Percentiles rank a stretch among this genome's conserved stretches.
phyloP scores from a whole-genome alignment of 2,329 filamentous ascomycete genomes.

The Xylaria sp. region DNA sequence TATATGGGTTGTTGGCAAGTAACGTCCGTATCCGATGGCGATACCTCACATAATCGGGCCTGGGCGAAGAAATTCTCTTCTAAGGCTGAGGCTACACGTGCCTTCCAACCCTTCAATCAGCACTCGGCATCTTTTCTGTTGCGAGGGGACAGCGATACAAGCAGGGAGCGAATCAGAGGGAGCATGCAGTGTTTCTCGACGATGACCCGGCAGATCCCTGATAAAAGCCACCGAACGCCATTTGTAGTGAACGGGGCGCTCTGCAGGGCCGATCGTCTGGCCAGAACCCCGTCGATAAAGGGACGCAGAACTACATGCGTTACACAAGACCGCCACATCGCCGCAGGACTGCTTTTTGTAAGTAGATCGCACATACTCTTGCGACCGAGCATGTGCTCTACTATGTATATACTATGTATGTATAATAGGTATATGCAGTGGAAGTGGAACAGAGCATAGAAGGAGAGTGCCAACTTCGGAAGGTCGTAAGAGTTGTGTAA shows the following conservation, averaged over 20 bases:
- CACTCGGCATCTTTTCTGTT: neutral
- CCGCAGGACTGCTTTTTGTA: slow-evolving; percentile 4
- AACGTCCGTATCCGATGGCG: slow-evolving; percentile 9
- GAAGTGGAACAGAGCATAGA: neutral
- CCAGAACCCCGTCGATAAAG: slow-evolving; percentile 23
- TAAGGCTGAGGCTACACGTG: neutral
- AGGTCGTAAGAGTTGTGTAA: neutral
- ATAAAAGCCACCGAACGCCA: slow-evolving; percentile 26
- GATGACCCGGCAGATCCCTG: neutral
- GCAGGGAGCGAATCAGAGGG: neutral
- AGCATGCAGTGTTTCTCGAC: neutral
- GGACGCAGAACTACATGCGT: slow-evolving; percentile 21
- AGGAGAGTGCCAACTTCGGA: neutral
- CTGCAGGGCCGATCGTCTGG: slow-evolving; percentile 25
- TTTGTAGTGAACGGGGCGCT: slow-evolving; percentile 19
- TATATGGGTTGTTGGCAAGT: too few relatives aligned
- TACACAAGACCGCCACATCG: slow-evolving; percentile 23
- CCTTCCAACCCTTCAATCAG: neutral
- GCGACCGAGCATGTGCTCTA: neutral
- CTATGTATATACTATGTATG: neutral
- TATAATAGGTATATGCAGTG: too few relatives aligned
- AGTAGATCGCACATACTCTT: slow-evolving; percentile 5
- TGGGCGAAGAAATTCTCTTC: neutral
- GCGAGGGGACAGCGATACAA: neutral
- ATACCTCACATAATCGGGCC: neutral